These are phyloP conservation scores for Jamesozyma hellenica DNA, from an alignment of 805 yeast genomes.

Conservation along the genomic window DNA sequence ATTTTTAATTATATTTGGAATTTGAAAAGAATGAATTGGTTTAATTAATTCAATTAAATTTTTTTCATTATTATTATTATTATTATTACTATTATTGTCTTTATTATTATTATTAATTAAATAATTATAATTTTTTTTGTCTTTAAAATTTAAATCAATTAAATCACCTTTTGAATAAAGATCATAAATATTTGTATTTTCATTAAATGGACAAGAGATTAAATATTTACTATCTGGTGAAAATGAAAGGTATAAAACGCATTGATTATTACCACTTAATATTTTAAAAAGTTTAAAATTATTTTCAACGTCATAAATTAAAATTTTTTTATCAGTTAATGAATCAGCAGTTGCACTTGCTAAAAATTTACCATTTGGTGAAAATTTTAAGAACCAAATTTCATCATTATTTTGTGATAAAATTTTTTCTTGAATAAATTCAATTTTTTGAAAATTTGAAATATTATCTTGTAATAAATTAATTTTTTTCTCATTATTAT, in stretches of 20 bases:
- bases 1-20: constrained; percentile 1
- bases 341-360: constrained; percentile 65
- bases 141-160: constrained; percentile 11
- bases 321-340: constrained; percentile 38
- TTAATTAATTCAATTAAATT: constrained; percentile 19
- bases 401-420: constrained; percentile 50
- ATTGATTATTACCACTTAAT: constrained; percentile 38
- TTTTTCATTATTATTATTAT: constrained; percentile 3
- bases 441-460: constrained; percentile 6
- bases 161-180: constrained; percentile 32
- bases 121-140: no score
- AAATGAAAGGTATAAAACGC: constrained; percentile 63
- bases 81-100: not conserved
- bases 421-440: constrained; percentile 13
- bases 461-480: constrained; percentile 11
- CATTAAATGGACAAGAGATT: constrained; percentile 66
- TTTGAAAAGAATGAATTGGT: constrained; percentile 24
- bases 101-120: no score
- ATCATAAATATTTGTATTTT: constrained; percentile 61
- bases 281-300: constrained; percentile 32
- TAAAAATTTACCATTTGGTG: constrained; percentile 63
- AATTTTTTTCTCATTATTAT: constrained; percentile 12
- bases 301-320: constrained; percentile 54
- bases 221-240: constrained; percentile 59
- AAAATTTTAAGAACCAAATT: constrained; percentile 75